Conservation (phyloP, 2,329 filamentous ascomycete species). For the Colletotrichum tamarilloi region DNA sequence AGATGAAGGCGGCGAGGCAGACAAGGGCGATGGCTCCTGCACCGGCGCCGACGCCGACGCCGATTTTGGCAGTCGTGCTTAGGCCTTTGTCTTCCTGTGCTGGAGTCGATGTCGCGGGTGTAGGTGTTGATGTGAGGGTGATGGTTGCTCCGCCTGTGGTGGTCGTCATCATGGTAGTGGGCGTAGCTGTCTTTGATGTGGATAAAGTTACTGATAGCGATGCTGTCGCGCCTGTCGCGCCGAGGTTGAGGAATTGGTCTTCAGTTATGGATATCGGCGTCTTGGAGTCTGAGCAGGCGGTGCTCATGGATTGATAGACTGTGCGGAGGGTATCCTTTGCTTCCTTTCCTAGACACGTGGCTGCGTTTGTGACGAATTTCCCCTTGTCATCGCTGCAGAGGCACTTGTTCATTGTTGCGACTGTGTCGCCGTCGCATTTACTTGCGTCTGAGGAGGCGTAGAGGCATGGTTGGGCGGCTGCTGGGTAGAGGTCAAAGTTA, state of each 20-base stretch:
- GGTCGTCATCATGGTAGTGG: slow-evolving; percentile 22
- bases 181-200: slow-evolving; percentile 32
- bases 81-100: slow-evolving; percentile 38
- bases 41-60: slow-evolving; percentile 51
- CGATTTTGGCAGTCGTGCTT: slow-evolving; percentile 50
- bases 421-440: slow-evolving; percentile 53
- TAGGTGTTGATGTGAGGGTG: slow-evolving; percentile 17
- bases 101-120: neutral
- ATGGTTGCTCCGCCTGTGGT: slow-evolving; percentile 25
- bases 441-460: slow-evolving; percentile 51
- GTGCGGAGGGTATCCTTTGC: slow-evolving; percentile 49
- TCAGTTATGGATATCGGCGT: slow-evolving; percentile 56
- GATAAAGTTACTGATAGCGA: slow-evolving; percentile 36
- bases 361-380: slow-evolving; percentile 59
- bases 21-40: slow-evolving; percentile 41
- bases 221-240: slow-evolving; percentile 31
- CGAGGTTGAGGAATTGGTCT: slow-evolving; percentile 50
- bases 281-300: slow-evolving; percentile 55
- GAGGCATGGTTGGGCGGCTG: slow-evolving; percentile 55
- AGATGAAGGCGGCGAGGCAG: slow-evolving; percentile 18
- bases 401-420: slow-evolving; percentile 57
- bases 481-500: slow-evolving; percentile 58
- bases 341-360: slow-evolving; percentile 55
- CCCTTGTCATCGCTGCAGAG: slow-evolving; percentile 59
- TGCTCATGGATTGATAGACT: slow-evolving; percentile 56